A percentile compares a stretch with the other conserved stretches of the same genome.
Conservation (phyloP, 306 rosid genomes). For the Ormosia emarginata region DNA sequence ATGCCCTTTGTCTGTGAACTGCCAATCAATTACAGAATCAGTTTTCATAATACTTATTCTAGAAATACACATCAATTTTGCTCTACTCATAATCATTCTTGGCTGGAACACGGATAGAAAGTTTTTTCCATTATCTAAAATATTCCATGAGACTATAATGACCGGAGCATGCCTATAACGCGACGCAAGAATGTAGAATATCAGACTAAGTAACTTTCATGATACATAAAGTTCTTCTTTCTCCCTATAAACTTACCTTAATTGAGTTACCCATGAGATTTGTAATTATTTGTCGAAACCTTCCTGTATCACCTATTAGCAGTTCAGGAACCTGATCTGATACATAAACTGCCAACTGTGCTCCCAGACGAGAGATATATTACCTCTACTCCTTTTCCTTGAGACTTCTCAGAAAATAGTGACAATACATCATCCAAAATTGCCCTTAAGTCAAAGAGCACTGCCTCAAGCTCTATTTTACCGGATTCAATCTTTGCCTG, state of each 20-base stretch:
- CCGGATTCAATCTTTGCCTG: conserved; percentile 87
- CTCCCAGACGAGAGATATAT: conserved; percentile 19
- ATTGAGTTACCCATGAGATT: conserved; percentile 89
- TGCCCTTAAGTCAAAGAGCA: conserved; percentile 56
- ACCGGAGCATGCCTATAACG: neutral
- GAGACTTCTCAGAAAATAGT: conserved; percentile 74
- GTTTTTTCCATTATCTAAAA: neutral
- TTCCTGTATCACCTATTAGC: conserved; percentile 82
- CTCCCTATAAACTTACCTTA: conserved; percentile 47
- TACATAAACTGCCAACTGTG: conserved; percentile 78
- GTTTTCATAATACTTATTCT: neutral
- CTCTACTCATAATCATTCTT: neutral
- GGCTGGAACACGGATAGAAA: neutral
- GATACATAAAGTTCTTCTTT: neutral
- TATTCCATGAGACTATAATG: neutral
- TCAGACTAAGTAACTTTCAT: neutral
- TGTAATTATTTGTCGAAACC: conserved; percentile 85
- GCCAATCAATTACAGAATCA: conserved; percentile 27
- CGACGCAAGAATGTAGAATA: neutral
- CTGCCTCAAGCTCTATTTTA: conserved; percentile 73
- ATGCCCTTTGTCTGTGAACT: conserved; percentile 83
- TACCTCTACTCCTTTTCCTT: conserved; percentile 77
- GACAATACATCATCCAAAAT: conserved; percentile 68
- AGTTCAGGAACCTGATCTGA: conserved; percentile 79
- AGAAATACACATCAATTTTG: neutral